phyloP scores from a whole-genome alignment of 345 rosid genomes.

The Eutrema japonicum region DNA sequence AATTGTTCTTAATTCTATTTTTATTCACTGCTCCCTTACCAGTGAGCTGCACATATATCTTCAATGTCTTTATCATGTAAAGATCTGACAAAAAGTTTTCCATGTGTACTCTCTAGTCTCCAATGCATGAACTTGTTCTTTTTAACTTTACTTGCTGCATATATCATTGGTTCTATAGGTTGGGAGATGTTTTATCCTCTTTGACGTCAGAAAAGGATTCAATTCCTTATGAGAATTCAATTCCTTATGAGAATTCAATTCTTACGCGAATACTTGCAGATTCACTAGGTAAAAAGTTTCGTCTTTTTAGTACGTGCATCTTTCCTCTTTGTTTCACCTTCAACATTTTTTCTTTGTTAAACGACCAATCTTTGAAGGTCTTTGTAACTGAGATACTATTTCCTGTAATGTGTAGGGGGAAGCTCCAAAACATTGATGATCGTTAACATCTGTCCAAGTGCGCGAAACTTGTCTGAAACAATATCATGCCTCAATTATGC shows the following conservation, averaged over 20 bases:
- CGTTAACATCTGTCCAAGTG: slow-evolving; percentile 73
- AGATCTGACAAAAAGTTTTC: not conserved
- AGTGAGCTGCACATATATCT: slow-evolving; percentile 24
- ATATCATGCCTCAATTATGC: slow-evolving; percentile 79
- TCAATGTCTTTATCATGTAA: slow-evolving; percentile 2
- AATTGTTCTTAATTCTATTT: slow-evolving; percentile 14
- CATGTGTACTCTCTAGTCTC: not conserved
- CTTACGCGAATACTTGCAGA: slow-evolving; percentile 88
- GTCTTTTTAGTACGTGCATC: not conserved
- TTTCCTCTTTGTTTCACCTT: not conserved
- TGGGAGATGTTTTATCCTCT: slow-evolving; percentile 95
- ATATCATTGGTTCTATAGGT: slow-evolving; percentile 57
- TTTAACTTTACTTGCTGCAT: slow-evolving; percentile 30
- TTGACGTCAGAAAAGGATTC: slow-evolving; percentile 81
- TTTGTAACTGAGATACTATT: slow-evolving; percentile 15
- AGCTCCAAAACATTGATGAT: slow-evolving; percentile 87
- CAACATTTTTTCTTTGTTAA: not conserved
- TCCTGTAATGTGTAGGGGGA: slow-evolving; percentile 62
- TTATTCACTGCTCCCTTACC: slow-evolving; percentile 16
- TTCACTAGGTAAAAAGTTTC: slow-evolving; percentile 63
- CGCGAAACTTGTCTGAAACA: slow-evolving; percentile 68
- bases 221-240: slow-evolving; percentile 83
- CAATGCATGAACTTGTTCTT: slow-evolving; percentile 7
- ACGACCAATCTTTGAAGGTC: not conserved
- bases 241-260: slow-evolving; percentile 83